Conservation (phyloP, 2,329 filamentous ascomycete genomes). For the Paecilomyces fulvus region DNA sequence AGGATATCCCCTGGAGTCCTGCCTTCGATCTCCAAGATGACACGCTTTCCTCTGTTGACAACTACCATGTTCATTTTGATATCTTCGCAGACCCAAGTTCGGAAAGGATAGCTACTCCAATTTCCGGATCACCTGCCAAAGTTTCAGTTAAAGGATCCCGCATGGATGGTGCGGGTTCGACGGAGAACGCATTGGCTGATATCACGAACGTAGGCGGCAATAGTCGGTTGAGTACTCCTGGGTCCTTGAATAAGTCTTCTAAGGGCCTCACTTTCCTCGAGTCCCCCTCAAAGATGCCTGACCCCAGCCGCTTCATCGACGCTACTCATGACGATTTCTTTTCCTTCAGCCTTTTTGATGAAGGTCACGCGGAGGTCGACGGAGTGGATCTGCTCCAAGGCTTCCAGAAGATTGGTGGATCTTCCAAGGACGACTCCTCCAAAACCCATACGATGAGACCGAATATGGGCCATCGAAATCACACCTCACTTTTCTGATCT, state of each 20-base stretch:
- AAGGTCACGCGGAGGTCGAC: constrained; percentile 34
- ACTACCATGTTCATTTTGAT: constrained; percentile 45
- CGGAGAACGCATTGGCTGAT: constrained; percentile 42
- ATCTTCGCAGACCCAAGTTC: constrained; percentile 43
- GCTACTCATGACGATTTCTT: constrained; percentile 37
- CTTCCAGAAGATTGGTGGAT: constrained; percentile 40
- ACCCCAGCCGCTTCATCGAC: constrained; percentile 24
- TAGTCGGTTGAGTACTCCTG: constrained; percentile 23
- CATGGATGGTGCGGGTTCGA: constrained; percentile 42
- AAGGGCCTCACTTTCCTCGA: constrained; percentile 28
- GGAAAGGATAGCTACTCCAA: constrained; percentile 30
- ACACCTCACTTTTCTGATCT: constrained; percentile 25
- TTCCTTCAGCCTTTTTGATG: constrained; percentile 41
- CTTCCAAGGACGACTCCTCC: constrained; percentile 23
- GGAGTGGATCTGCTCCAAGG: constrained; percentile 40
- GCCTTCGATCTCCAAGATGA: constrained; percentile 46
- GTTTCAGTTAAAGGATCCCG: constrained; percentile 43
- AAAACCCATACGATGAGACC: constrained; percentile 22
- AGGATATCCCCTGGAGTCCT: constrained; percentile 38
- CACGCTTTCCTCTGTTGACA: constrained; percentile 26
- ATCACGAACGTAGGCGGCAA: constrained; percentile 32
- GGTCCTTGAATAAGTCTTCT: constrained; percentile 25
- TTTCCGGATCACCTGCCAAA: constrained; percentile 48
- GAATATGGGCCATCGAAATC: constrained; percentile 23
- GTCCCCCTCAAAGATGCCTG: constrained; percentile 31